Percentiles rank a stretch among this genome's conserved stretches.
Evolutionary conservation across 768 basidiomycete species (phyloP).

Genomic region (Leucosporidium yakuticum): DNA sequence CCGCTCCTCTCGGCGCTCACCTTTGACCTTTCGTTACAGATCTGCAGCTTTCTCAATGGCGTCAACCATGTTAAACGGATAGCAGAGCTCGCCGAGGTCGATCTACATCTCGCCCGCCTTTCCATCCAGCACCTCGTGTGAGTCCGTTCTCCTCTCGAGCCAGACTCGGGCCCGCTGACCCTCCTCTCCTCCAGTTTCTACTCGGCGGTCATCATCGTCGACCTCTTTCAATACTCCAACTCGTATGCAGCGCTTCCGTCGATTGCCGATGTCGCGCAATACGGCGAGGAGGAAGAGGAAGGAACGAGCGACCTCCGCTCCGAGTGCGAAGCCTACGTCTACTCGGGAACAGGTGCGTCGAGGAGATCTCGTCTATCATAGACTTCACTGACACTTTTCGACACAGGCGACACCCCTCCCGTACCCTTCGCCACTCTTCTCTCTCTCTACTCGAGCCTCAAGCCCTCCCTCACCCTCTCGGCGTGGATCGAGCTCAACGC

Average conservation of each 20-base stretch:
- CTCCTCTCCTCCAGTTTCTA: conserved; percentile 63
- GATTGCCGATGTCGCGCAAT: conserved; percentile 75
- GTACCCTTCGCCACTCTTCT: conserved; percentile 78
- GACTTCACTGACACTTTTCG: neutral
- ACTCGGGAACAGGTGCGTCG: conserved; percentile 38
- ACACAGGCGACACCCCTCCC: conserved; percentile 50
- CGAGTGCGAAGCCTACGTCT: conserved; percentile 90
- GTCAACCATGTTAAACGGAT: conserved; percentile 86
- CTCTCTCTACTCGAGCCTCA: conserved; percentile 76
- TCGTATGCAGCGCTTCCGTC: conserved; percentile 88
- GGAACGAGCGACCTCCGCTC: conserved; percentile 68
- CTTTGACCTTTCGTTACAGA: conserved; percentile 29
- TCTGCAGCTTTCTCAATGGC: conserved; percentile 78
- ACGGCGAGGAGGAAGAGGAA: conserved; percentile 32
- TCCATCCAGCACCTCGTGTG: conserved; percentile 89
- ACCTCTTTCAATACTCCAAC: conserved; percentile 96
- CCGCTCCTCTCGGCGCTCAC: neutral
- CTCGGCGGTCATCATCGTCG: conserved; percentile 91
- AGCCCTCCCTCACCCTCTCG: conserved; percentile 71
- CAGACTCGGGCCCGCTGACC: neutral
- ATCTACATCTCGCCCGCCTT: conserved; percentile 69
- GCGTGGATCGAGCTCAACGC: conserved; percentile 81
- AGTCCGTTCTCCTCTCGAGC: conserved; percentile 39
- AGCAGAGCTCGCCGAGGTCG: conserved; percentile 84
- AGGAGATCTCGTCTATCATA: neutral